These are phyloP conservation scores for Phytophthora pistaciae DNA, from an alignment of 352 stramenopile species.

Conservation along the genomic window DNA sequence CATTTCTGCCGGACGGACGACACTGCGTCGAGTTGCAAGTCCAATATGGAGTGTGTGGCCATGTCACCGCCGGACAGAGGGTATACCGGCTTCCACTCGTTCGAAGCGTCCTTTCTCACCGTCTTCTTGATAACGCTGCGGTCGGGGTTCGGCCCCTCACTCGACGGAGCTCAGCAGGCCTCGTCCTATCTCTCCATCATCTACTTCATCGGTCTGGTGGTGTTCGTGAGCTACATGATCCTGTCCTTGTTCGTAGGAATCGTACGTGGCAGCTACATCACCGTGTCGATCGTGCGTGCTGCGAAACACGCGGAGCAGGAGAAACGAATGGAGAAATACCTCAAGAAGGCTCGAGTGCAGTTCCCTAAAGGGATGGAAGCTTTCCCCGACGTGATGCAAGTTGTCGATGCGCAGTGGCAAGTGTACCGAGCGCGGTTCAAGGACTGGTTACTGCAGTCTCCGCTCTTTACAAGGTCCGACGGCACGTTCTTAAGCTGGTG, in stretches of 20 bases:
- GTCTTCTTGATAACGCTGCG: conserved; percentile 84
- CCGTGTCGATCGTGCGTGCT: conserved; percentile 61
- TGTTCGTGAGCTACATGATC: conserved; percentile 91
- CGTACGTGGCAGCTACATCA: conserved; percentile 82
- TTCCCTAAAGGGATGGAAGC: conserved; percentile 67
- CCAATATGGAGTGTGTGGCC: conserved; percentile 56
- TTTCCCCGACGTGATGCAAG: conserved; percentile 68
- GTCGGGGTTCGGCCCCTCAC: conserved; percentile 77
- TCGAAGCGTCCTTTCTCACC: conserved; percentile 84
- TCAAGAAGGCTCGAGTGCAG: conserved; percentile 20
- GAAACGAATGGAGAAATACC: neutral
- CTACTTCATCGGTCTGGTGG: conserved; percentile 84
- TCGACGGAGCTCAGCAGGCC: conserved; percentile 77
- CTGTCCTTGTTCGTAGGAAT: conserved; percentile 85
- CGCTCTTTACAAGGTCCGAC: conserved; percentile 63
- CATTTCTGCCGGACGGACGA: conserved; percentile 60
- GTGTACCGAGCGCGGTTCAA: conserved; percentile 22
- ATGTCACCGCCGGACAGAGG: conserved; percentile 76
- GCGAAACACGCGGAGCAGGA: conserved; percentile 41
- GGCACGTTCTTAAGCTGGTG: conserved; percentile 70
- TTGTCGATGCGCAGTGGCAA: conserved; percentile 52
- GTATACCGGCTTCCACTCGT: conserved; percentile 87
- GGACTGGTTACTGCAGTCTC: conserved; percentile 49
- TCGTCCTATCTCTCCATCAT: conserved; percentile 80
- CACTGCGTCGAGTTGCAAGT: conserved; percentile 33